A percentile compares a stretch with the other conserved stretches of the same genome.
phyloP scores from a whole-genome alignment of 1,284 basidiomycete genomes.

The Sanghuangporus baumii region DNA sequence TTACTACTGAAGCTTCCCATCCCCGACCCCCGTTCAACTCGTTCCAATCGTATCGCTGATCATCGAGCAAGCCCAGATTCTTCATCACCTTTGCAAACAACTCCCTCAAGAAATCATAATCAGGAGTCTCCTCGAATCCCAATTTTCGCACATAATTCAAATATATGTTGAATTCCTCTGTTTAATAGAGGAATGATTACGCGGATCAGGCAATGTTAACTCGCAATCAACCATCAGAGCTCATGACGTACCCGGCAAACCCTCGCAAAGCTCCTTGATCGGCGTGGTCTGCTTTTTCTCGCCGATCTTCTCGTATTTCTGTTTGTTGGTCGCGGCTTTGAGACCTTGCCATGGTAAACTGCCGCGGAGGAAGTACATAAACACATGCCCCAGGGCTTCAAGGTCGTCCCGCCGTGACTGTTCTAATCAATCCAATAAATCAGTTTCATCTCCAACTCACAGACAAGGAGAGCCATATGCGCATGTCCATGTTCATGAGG shows the following conservation, averaged over 20 bases:
- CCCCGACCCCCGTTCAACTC: slow-evolving; percentile 87
- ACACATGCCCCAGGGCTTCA: slow-evolving; percentile 93
- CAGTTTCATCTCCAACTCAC: neutral
- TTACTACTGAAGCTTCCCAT: slow-evolving; percentile 83
- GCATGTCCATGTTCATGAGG: neutral
- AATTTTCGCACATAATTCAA: slow-evolving; percentile 86
- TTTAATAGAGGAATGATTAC: neutral
- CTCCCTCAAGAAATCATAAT: slow-evolving; percentile 93
- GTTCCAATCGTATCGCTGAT: slow-evolving; percentile 91
- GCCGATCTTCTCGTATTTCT: slow-evolving; percentile 98
- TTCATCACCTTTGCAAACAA: slow-evolving; percentile 89
- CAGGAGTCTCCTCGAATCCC: slow-evolving; percentile 91
- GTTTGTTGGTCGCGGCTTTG: slow-evolving; percentile 96
- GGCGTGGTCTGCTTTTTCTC: slow-evolving; percentile 98
- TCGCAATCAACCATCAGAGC: neutral
- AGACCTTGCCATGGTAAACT: slow-evolving; percentile 95
- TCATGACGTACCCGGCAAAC: slow-evolving; percentile 70
- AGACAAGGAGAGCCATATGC: neutral
- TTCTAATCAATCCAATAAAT: slow-evolving; percentile 42
- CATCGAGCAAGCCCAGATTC: slow-evolving; percentile 82
- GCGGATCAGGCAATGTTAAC: neutral
- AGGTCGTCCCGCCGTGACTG: slow-evolving; percentile 94
- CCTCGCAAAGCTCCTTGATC: slow-evolving; percentile 91
- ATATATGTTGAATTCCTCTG: slow-evolving; percentile 86
- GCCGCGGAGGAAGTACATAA: slow-evolving; percentile 96